Conservation (phyloP, 768 basidiomycete genomes). For the Tricholoma sp. region DNA sequence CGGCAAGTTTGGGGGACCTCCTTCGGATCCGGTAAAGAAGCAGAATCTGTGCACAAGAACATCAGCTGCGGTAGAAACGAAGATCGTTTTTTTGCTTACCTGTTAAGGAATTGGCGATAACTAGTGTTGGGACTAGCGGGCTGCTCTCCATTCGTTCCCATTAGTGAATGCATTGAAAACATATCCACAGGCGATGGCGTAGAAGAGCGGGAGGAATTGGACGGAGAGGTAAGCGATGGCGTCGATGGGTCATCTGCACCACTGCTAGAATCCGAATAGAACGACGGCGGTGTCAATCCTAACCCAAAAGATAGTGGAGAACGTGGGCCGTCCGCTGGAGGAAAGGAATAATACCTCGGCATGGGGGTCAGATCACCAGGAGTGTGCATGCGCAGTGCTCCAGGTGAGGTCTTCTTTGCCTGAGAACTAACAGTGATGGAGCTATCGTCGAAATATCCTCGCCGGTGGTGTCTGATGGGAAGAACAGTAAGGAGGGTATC, state of each 20-base stretch:
- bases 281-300: not conserved
- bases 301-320: not conserved
- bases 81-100: constrained; percentile 32
- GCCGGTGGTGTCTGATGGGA: constrained; percentile 44
- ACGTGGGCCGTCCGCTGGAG: constrained; percentile 15
- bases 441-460: constrained; percentile 48
- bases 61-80: constrained; percentile 2
- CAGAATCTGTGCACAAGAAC: constrained; percentile 50
- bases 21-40: constrained; percentile 61
- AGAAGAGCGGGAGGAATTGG: constrained; percentile 37
- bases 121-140: constrained; percentile 30
- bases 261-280: constrained; percentile 16
- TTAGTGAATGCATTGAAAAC: constrained; percentile 18
- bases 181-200: constrained; percentile 37
- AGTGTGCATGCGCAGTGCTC: constrained; percentile 31
- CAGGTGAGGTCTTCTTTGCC: constrained; percentile 45
- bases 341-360: constrained; percentile 33
- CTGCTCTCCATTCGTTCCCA: constrained; percentile 12
- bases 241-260: constrained; percentile 36
- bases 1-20: constrained; percentile 13
- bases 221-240: constrained; percentile 39
- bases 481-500: constrained; percentile 27
- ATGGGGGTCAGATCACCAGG: constrained; percentile 20
- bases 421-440: constrained; percentile 21
- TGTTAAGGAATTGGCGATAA: constrained; percentile 61